phyloP scores from a whole-genome alignment of 1,284 basidiomycete genomes.

The Macrocybe sp. region DNA sequence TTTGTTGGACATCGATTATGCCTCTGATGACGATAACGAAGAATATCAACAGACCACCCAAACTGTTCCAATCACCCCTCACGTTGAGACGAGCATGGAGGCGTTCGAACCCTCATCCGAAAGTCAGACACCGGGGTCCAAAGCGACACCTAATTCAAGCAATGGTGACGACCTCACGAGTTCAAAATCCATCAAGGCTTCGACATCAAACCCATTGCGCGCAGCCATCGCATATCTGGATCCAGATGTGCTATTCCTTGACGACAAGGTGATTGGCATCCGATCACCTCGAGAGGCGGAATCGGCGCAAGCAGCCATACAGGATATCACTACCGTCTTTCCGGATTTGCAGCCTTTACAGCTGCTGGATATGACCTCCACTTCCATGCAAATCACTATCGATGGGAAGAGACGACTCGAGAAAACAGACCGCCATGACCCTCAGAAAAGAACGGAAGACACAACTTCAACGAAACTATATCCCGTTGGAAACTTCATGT shows the following conservation, averaged over 20 bases:
- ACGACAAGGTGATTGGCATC: constrained; percentile 39
- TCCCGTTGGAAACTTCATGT: constrained; percentile 64
- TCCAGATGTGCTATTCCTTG: constrained; percentile 54
- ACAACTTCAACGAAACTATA: constrained; percentile 62
- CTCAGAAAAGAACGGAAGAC: constrained; percentile 64
- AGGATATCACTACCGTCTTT: constrained; percentile 52
- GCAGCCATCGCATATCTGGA: constrained; percentile 56
- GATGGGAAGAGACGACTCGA: constrained; percentile 53
- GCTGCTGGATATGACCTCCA: constrained; percentile 42
- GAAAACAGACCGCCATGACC: constrained; percentile 62
- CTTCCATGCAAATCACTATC: constrained; percentile 16
- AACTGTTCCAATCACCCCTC: no score
- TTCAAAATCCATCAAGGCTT: constrained; percentile 26
- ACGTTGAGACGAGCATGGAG: no score
- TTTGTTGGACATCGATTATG: constrained; percentile 45
- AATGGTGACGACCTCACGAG: constrained; percentile 23
- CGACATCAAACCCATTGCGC: constrained; percentile 46
- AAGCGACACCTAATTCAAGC: constrained; percentile 20
- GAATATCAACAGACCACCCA: constrained; percentile 32
- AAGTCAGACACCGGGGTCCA: constrained; percentile 12
- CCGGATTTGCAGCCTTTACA: constrained; percentile 55
- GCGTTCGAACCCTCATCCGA: constrained; percentile 5
- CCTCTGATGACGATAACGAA: constrained; percentile 60
- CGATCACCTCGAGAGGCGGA: constrained; percentile 10
- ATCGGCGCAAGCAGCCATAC: constrained; percentile 15